Percentiles rank a stretch among this genome's conserved stretches.
Evolutionary conservation across 495 filamentous ascomycete genomes (phyloP).

Genomic region (Aspergillus panamensis): DNA sequence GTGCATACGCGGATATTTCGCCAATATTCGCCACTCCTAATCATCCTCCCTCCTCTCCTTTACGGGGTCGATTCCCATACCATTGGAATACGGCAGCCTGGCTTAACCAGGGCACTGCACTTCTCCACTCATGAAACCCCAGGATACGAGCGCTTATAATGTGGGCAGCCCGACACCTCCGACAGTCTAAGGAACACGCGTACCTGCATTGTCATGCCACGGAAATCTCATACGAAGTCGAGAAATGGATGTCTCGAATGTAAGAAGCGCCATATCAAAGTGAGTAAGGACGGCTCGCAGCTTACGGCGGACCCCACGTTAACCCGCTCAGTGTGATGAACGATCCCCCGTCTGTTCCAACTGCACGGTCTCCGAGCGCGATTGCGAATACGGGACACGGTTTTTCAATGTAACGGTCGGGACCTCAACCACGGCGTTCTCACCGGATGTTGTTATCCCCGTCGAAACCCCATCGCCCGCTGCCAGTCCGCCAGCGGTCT

Average conservation of each 20-base stretch:
- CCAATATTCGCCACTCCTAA: background rate
- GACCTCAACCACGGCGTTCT: background rate
- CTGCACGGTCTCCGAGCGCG: conserved; percentile 31
- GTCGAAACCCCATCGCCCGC: background rate
- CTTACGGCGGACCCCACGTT: too few relatives aligned
- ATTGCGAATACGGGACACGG: conserved; percentile 23
- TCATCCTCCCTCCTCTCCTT: background rate
- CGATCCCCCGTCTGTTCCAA: conserved; percentile 33
- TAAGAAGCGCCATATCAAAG: conserved; percentile 41
- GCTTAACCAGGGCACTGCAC: background rate
- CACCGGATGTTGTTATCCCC: background rate
- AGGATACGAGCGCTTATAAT: too few relatives aligned
- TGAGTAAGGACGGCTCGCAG: too few relatives aligned
- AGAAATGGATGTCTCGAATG: conserved; percentile 37
- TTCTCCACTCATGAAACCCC: too few relatives aligned
- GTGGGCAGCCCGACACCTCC: too few relatives aligned
- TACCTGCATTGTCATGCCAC: conserved; percentile 19
- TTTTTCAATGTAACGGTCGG: background rate
- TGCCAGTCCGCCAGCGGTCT: too few relatives aligned
- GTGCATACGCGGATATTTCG: background rate
- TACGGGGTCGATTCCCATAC: too few relatives aligned
- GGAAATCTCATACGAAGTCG: conserved; percentile 36
- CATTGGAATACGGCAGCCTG: too few relatives aligned
- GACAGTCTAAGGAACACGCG: background rate
- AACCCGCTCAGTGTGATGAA: conserved; percentile 34